Evolutionary conservation across 2,329 filamentous ascomycete genomes (phyloP).

Genomic region (Diplodia seriata): DNA sequence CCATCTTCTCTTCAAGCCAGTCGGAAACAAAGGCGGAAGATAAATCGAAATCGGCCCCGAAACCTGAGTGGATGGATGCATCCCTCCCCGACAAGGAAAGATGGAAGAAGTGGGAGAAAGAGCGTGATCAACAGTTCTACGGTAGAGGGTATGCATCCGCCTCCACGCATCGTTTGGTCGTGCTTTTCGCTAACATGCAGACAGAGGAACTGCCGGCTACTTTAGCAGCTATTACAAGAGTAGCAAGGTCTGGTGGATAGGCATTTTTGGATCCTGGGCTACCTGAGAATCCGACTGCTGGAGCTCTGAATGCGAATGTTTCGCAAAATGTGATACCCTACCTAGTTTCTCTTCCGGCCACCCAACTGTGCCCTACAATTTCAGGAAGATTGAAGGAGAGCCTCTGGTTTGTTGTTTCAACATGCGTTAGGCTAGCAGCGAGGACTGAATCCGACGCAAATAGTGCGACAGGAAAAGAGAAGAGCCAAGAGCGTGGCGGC

Average conservation of each 20-base stretch:
- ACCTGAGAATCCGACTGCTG: not conserved
- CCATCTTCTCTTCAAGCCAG: not conserved
- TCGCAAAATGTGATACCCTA: too few species aligned
- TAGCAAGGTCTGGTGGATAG: slow-evolving; percentile 14
- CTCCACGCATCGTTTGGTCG: not conserved
- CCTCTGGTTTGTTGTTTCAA: too few species aligned
- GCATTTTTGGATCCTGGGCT: not conserved
- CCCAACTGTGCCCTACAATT: too few species aligned
- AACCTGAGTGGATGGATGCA: slow-evolving; percentile 23
- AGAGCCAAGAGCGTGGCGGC: too few species aligned
- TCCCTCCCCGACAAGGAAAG: slow-evolving; percentile 7
- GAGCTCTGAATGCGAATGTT: too few species aligned
- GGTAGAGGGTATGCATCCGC: slow-evolving; percentile 1
- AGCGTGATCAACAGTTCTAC: slow-evolving; percentile 14
- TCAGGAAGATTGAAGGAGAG: too few species aligned
- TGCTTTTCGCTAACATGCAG: not conserved
- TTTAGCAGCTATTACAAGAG: not conserved
- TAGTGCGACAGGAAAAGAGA: too few species aligned
- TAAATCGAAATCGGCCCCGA: not conserved
- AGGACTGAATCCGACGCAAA: too few species aligned
- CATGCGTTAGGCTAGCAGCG: too few species aligned
- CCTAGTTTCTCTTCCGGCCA: too few species aligned
- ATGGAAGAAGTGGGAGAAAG: slow-evolving; percentile 24
- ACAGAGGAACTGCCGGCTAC: slow-evolving; percentile 18
- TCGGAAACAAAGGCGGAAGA: not conserved